Evolutionary conservation across 441 rosid species (phyloP).

Genomic region (Arabidopsis lyrata): DNA sequence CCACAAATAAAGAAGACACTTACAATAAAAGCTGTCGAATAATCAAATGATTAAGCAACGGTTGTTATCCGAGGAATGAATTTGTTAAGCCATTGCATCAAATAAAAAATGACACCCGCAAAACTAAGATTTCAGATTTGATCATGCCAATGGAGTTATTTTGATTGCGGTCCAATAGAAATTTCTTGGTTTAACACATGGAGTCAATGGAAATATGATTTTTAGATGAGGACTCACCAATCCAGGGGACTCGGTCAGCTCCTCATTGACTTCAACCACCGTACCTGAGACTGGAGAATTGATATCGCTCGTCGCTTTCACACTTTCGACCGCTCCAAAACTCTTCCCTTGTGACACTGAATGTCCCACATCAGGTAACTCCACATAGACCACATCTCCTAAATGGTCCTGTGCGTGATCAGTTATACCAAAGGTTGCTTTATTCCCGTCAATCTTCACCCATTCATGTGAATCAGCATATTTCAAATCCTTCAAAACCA

Average conservation of each 20-base stretch:
- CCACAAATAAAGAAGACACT: no score
- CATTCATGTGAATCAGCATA: conserved; percentile 91
- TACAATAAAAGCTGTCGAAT: no score
- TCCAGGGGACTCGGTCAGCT: conserved; percentile 67
- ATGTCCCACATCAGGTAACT: conserved; percentile 81
- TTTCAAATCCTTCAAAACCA: conserved; percentile 84
- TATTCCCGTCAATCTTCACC: conserved; percentile 80
- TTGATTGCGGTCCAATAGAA: not conserved
- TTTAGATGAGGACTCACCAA: conserved; percentile 60
- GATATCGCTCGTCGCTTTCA: conserved; percentile 94
- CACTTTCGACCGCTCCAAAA: conserved; percentile 98
- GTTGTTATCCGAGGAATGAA: no score
- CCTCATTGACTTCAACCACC: conserved; percentile 75
- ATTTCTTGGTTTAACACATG: not conserved
- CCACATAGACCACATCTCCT: conserved; percentile 97
- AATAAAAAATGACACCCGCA: not conserved
- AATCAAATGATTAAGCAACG: no score
- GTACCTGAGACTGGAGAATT: conserved; percentile 89
- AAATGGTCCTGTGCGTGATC: conserved; percentile 97
- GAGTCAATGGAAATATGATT: not conserved
- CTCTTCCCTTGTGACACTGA: conserved; percentile 65
- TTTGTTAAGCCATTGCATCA: conserved; percentile 19
- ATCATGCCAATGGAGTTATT: not conserved
- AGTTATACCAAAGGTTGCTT: conserved; percentile 86
- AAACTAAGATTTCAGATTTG: not conserved